Evolutionary conservation across 1,139 yeast species (phyloP).

Genomic region (Saccharomyces pastorianus): DNA sequence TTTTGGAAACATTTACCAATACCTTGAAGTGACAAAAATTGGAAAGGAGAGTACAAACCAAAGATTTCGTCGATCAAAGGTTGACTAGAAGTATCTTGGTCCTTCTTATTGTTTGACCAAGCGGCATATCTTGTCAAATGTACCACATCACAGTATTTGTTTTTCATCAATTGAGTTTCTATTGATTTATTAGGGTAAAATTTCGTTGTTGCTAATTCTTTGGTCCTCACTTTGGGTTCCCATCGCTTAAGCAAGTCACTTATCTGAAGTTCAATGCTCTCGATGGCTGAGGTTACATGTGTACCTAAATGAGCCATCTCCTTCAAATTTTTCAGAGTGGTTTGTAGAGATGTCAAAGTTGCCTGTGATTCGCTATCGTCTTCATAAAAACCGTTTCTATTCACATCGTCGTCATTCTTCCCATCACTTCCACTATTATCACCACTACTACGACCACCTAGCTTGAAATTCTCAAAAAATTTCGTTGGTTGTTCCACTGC

Average conservation of each 20-base stretch:
- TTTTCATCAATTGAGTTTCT: constrained; percentile 24
- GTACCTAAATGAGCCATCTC: constrained; percentile 3
- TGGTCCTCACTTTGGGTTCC: constrained; percentile 17
- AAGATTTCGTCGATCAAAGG: constrained; percentile 26
- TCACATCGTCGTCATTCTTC: background rate
- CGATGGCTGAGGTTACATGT: constrained; percentile 11
- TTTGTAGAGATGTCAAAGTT: background rate
- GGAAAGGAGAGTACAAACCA: constrained; percentile 27
- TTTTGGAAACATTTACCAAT: constrained; percentile 18
- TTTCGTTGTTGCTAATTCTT: constrained; percentile 4
- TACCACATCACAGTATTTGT: constrained; percentile 21
- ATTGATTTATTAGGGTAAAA: constrained; percentile 15
- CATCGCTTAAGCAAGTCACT: constrained; percentile 13
- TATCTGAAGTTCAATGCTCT: constrained; percentile 14
- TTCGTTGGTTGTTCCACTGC: background rate
- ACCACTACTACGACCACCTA: background rate
- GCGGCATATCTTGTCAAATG: constrained; percentile 19
- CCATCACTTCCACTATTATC: background rate
- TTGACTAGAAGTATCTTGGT: constrained; percentile 8
- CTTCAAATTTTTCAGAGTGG: background rate
- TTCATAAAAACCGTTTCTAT: background rate
- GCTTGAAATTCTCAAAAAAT: background rate
- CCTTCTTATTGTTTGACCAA: constrained; percentile 14
- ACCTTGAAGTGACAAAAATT: constrained; percentile 25
- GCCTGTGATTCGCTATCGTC: background rate